phyloP scores from a whole-genome alignment of 2,329 filamentous ascomycete species.

The Hirsutella minnesotensis region DNA sequence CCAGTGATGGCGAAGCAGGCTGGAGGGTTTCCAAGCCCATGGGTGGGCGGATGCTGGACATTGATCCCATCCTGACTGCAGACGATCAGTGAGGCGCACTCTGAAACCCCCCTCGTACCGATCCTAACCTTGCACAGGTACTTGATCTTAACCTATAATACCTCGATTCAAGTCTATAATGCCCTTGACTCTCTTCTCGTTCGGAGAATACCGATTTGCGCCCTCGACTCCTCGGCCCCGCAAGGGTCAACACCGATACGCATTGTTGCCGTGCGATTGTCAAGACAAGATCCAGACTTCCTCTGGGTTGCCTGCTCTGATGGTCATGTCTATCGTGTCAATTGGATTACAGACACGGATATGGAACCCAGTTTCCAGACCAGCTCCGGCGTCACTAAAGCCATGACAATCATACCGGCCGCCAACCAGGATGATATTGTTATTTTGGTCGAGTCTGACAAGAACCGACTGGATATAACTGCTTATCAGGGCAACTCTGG shows the following conservation, averaged over 20 bases:
- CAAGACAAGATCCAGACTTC: constrained; percentile 27
- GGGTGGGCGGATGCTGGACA: constrained; percentile 52
- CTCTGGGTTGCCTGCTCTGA: constrained; percentile 50
- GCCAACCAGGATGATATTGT: constrained; percentile 31
- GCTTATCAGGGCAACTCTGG: constrained; percentile 29
- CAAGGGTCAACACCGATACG: constrained; percentile 14
- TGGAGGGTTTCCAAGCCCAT: constrained; percentile 54
- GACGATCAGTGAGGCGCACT: constrained; percentile 43
- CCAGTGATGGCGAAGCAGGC: constrained; percentile 20
- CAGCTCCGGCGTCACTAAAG: constrained; percentile 29
- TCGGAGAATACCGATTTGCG: constrained; percentile 50
- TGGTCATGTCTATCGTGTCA: constrained; percentile 42
- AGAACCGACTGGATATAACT: constrained; percentile 24
- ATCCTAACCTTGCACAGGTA: constrained; percentile 34
- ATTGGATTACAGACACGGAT: constrained; percentile 42
- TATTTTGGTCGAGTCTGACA: constrained; percentile 32
- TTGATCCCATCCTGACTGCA: constrained; percentile 49
- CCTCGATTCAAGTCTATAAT: constrained; percentile 70
- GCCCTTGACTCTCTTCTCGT: constrained; percentile 70
- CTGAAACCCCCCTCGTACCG: background rate
- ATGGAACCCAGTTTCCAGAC: constrained; percentile 29
- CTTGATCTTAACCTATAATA: constrained; percentile 63
- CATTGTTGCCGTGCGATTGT: constrained; percentile 30
- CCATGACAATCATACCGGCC: constrained; percentile 29
- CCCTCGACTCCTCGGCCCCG: constrained; percentile 13